A percentile compares a stretch with the other conserved stretches of the same genome.
Conservation (phyloP, 148 eudicot genomes). For the Rhododendron mucronatum region DNA sequence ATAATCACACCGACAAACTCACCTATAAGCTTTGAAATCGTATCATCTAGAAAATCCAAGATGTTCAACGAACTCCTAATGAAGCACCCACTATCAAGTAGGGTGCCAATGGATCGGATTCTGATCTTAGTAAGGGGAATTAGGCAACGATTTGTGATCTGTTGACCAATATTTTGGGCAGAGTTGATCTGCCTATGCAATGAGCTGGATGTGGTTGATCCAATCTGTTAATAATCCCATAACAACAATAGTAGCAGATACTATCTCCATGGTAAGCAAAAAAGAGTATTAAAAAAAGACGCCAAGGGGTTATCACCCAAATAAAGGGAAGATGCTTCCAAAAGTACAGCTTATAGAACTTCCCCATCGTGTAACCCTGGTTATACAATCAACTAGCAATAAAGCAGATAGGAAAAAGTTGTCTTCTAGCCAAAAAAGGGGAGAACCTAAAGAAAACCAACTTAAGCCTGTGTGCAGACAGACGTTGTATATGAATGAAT, state of each 20-base stretch:
- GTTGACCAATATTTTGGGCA: not conserved
- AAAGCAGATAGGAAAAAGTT: not conserved
- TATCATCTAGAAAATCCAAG: not conserved
- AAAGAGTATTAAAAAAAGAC: not conserved
- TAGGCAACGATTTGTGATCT: not conserved
- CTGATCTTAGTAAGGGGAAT: not conserved
- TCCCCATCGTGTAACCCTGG: not conserved
- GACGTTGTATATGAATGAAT: not conserved
- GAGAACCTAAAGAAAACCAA: not conserved
- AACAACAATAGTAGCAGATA: not conserved
- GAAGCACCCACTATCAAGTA: not conserved
- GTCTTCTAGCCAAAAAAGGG: not conserved
- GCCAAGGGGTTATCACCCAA: not conserved
- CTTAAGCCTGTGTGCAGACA: not conserved
- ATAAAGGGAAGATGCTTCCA: not conserved
- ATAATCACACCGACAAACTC: not conserved
- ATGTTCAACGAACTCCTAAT: not conserved
- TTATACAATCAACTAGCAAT: not conserved
- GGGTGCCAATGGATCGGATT: not conserved
- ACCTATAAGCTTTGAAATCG: not conserved
- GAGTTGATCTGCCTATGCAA: not conserved
- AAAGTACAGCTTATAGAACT: not conserved
- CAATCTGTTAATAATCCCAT: not conserved
- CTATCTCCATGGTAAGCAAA: not conserved
- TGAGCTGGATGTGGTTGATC: not conserved